Conservation (phyloP, 768 basidiomycete genomes). For the Lepiota subincarnata region DNA sequence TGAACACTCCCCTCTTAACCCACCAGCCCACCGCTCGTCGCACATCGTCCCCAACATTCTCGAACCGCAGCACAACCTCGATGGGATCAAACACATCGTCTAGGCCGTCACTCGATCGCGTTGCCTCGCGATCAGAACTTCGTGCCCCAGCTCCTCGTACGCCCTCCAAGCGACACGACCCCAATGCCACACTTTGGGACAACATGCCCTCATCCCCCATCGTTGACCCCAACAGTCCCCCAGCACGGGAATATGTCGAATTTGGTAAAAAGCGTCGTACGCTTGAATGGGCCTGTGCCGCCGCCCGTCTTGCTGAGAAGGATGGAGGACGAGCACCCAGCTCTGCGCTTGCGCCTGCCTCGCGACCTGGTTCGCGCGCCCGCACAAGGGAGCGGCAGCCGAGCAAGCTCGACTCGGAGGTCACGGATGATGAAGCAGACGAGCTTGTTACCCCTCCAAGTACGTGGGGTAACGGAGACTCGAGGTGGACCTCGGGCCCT, state of each 20-base stretch:
- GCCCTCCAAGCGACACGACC: constrained; percentile 32
- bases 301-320: constrained; percentile 47
- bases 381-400: constrained; percentile 12
- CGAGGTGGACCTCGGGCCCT: constrained; percentile 29
- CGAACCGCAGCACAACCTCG: constrained; percentile 22
- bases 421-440: constrained; percentile 60
- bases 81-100: constrained; percentile 18
- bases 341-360: constrained; percentile 1
- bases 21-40: constrained; percentile 16
- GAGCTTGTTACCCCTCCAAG: constrained; percentile 65
- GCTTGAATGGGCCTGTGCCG: constrained; percentile 75
- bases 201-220: constrained; percentile 64
- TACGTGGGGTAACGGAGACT: constrained; percentile 41
- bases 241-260: constrained; percentile 42
- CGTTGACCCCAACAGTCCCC: constrained; percentile 48
- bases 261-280: constrained; percentile 47
- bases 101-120: constrained; percentile 52
- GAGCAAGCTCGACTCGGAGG: constrained; percentile 29
- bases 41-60: constrained; percentile 29
- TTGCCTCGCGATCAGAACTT: constrained; percentile 54
- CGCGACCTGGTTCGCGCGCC: constrained; percentile 11
- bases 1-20: constrained; percentile 18
- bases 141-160: constrained; percentile 36
- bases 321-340: constrained; percentile 20
- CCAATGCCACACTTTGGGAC: constrained; percentile 42